phyloP scores from a whole-genome alignment of 257 asterid species.

The Lycium barbarum region DNA sequence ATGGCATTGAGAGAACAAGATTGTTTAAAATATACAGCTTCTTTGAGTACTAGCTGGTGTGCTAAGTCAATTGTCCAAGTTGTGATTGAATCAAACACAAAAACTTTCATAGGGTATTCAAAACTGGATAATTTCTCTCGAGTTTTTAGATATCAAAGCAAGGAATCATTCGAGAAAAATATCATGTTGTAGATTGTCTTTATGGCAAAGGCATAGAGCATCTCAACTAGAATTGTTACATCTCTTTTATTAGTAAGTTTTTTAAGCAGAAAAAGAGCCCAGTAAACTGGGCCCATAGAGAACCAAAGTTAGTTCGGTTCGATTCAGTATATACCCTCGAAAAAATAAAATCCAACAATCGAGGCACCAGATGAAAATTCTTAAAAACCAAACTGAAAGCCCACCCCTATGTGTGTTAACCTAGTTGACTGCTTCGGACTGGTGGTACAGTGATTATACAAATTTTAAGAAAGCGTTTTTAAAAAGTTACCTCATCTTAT shows the following conservation, averaged over 20 bases:
- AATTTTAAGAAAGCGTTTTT: neutral
- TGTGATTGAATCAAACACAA: constrained; percentile 38
- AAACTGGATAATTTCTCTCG: constrained; percentile 30
- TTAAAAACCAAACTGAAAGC: constrained; percentile 9
- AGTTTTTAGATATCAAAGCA: constrained; percentile 11
- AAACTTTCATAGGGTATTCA: constrained; percentile 25
- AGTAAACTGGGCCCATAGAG: neutral
- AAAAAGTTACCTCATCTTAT: constrained; percentile 69
- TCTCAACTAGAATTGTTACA: neutral
- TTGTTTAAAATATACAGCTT: constrained; percentile 50
- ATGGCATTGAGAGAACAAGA: constrained; percentile 42
- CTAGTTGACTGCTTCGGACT: neutral
- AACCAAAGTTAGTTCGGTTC: neutral
- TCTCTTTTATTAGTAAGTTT: too few species aligned
- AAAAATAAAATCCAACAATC: neutral
- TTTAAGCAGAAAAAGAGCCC: too few species aligned
- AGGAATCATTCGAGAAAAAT: constrained; percentile 30
- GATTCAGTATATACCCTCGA: neutral
- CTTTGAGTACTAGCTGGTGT: constrained; percentile 35
- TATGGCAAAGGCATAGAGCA: neutral
- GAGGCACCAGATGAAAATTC: neutral
- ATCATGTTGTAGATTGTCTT: neutral
- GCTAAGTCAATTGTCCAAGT: constrained; percentile 37
- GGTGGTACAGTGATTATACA: neutral
- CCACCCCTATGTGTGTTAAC: too few species aligned